Conservation (phyloP, 495 filamentous ascomycete species). For the Penicillium dipodomyicola region DNA sequence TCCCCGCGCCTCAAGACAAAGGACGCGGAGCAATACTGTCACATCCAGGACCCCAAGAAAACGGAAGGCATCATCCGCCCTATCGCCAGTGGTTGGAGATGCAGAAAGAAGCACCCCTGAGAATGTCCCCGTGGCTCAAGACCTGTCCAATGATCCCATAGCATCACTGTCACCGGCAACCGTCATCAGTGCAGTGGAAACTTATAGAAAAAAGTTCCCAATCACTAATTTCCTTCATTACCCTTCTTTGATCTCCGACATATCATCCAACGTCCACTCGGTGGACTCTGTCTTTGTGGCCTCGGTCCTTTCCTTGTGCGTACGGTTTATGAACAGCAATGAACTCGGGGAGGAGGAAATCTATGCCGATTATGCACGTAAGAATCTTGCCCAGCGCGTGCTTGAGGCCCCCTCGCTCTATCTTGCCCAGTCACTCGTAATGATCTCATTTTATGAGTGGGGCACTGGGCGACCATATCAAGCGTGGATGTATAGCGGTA, state of each 20-base stretch:
- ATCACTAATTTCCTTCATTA: slow-evolving; percentile 47
- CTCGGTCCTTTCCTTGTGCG: slow-evolving; percentile 40
- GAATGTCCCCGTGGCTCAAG: slow-evolving; percentile 4
- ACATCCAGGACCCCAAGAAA: slow-evolving; percentile 13
- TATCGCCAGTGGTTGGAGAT: not conserved
- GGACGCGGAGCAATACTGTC: slow-evolving; percentile 2
- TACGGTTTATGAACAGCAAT: slow-evolving; percentile 36
- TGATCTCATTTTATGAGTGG: slow-evolving; percentile 47
- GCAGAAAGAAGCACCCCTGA: not conserved
- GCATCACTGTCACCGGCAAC: slow-evolving; percentile 28
- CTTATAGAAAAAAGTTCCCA: slow-evolving; percentile 45
- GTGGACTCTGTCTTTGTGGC: slow-evolving; percentile 46
- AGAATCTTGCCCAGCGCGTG: slow-evolving; percentile 36
- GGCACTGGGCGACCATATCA: slow-evolving; percentile 44
- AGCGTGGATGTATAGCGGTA: slow-evolving; percentile 50
- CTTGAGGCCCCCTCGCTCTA: slow-evolving; percentile 43
- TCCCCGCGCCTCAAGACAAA: slow-evolving; percentile 22
- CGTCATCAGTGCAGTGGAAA: slow-evolving; percentile 41
- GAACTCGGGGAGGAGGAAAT: slow-evolving; percentile 31
- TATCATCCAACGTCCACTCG: slow-evolving; percentile 32
- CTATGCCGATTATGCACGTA: slow-evolving; percentile 41
- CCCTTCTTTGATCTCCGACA: slow-evolving; percentile 42
- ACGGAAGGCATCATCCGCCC: slow-evolving; percentile 13
- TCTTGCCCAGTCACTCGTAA: slow-evolving; percentile 44
- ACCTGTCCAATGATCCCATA: slow-evolving; percentile 22